A percentile compares a stretch with the other conserved stretches of the same genome.
Conservation (phyloP, 2,329 filamentous ascomycete species). For the Talaromyces islandicus region DNA sequence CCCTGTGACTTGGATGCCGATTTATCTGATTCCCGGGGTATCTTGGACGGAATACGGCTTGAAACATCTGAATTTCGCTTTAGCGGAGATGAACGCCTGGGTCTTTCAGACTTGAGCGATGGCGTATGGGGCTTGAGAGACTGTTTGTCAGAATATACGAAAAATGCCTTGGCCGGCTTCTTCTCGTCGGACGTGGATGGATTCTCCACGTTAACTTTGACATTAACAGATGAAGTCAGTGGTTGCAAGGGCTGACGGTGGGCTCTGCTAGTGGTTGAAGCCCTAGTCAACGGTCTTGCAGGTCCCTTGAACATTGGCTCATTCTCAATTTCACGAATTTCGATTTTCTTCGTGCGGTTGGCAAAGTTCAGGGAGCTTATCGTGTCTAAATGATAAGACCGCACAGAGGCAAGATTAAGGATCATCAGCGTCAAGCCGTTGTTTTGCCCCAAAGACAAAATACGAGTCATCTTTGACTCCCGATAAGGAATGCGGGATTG, state of each 20-base stretch:
- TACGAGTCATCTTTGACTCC: conserved; percentile 96
- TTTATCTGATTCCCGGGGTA: conserved; percentile 24
- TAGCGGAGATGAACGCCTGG: conserved; percentile 40
- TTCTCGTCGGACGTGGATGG: conserved; percentile 50
- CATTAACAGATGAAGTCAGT: conserved; percentile 68
- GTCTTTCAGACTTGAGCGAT: conserved; percentile 33
- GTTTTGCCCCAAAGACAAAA: conserved; percentile 86
- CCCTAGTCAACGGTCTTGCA: conserved; percentile 48
- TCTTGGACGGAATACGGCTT: conserved; percentile 44
- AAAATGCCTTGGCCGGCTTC: conserved; percentile 78
- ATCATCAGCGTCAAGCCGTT: conserved; percentile 96
- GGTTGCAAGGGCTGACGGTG: conserved; percentile 73
- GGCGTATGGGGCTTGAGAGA: conserved; percentile 39
- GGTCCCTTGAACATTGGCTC: conserved; percentile 80
- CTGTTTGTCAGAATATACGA: conserved; percentile 72
- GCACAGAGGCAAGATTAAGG: conserved; percentile 83
- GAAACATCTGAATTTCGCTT: conserved; percentile 31
- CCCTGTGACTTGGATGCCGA: conserved; percentile 31
- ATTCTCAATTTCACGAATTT: conserved; percentile 92
- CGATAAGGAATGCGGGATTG: conserved; percentile 77
- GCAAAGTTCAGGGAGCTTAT: conserved; percentile 91
- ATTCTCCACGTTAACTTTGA: conserved; percentile 56
- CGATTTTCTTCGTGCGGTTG: conserved; percentile 91
- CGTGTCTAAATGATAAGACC: conserved; percentile 89
- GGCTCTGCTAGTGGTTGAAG: conserved; percentile 36